Conservation (phyloP, 345 rosid genomes). For the Citrus inodora region DNA sequence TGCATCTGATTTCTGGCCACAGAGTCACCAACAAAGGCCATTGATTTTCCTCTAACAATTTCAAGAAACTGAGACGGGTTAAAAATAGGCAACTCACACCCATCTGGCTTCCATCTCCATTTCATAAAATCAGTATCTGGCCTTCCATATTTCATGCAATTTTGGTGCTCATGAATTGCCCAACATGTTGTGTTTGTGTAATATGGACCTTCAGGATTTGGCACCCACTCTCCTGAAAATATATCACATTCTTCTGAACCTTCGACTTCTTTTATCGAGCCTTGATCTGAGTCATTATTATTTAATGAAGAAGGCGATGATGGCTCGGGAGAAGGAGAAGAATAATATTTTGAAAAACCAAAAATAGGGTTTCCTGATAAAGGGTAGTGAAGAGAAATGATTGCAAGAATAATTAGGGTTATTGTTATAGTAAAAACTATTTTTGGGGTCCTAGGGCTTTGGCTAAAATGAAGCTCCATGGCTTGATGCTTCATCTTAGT, state of each 20-base stretch:
- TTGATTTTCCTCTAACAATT: slow-evolving; percentile 61
- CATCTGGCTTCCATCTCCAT: slow-evolving; percentile 38
- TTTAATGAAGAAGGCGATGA: not conserved
- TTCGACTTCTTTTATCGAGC: not conserved
- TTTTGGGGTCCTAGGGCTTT: slow-evolving; percentile 9
- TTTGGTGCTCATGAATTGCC: slow-evolving; percentile 97
- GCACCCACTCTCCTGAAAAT: slow-evolving; percentile 84
- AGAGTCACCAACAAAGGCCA: slow-evolving; percentile 93
- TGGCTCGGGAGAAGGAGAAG: not conserved
- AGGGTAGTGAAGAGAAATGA: slow-evolving; percentile 25
- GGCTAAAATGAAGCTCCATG: not conserved
- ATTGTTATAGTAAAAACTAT: slow-evolving; percentile 3
- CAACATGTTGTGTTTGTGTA: slow-evolving; percentile 86
- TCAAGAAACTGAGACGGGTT: slow-evolving; percentile 73
- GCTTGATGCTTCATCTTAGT: not conserved
- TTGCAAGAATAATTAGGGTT: slow-evolving; percentile 17
- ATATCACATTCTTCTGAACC: slow-evolving; percentile 39
- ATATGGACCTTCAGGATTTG: slow-evolving; percentile 67
- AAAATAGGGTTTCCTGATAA: not conserved
- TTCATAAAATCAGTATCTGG: slow-evolving; percentile 58
- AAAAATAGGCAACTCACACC: slow-evolving; percentile 61
- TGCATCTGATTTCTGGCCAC: slow-evolving; percentile 93
- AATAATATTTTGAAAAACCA: too few relatives aligned
- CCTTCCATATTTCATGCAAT: slow-evolving; percentile 87
- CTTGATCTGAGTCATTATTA: not conserved